Conservation (phyloP, 345 rosid species). For the Lumnitzera littorea region DNA sequence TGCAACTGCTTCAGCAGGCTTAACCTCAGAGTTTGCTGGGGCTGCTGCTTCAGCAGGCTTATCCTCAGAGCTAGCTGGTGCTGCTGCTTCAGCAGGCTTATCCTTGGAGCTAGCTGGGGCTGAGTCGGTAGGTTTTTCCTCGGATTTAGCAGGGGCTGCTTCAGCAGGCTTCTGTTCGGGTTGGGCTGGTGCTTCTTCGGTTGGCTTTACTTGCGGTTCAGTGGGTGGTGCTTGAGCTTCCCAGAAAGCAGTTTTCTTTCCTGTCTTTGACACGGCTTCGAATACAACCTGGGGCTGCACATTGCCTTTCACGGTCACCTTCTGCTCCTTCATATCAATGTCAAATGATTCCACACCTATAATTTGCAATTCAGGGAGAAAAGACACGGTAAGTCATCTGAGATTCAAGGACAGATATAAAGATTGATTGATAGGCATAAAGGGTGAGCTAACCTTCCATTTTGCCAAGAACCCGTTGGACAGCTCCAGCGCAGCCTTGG, state of each 20-base stretch:
- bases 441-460: slow-evolving; percentile 55
- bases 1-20: slow-evolving; percentile 16
- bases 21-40: background rate
- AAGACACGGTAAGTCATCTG: too few species aligned
- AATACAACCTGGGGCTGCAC: slow-evolving; percentile 73
- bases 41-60: background rate
- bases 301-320: slow-evolving; percentile 83
- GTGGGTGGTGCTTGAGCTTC: slow-evolving; percentile 47
- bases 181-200: slow-evolving; percentile 8
- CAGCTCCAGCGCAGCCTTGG: slow-evolving; percentile 72
- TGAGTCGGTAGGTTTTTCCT: background rate
- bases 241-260: slow-evolving; percentile 84
- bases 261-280: slow-evolving; percentile 68
- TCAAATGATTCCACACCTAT: slow-evolving; percentile 79
- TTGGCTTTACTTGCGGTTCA: slow-evolving; percentile 20
- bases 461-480: slow-evolving; percentile 69
- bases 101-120: slow-evolving; percentile 1
- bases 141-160: slow-evolving; percentile 1
- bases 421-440: background rate
- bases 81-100: slow-evolving; percentile 19
- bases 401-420: too few species aligned
- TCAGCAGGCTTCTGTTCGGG: background rate
- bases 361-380: background rate
- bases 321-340: slow-evolving; percentile 69
- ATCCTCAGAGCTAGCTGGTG: too few species aligned